phyloP scores from a whole-genome alignment of 2,329 filamentous ascomycete genomes.

The Cytospora paraplurivora region DNA sequence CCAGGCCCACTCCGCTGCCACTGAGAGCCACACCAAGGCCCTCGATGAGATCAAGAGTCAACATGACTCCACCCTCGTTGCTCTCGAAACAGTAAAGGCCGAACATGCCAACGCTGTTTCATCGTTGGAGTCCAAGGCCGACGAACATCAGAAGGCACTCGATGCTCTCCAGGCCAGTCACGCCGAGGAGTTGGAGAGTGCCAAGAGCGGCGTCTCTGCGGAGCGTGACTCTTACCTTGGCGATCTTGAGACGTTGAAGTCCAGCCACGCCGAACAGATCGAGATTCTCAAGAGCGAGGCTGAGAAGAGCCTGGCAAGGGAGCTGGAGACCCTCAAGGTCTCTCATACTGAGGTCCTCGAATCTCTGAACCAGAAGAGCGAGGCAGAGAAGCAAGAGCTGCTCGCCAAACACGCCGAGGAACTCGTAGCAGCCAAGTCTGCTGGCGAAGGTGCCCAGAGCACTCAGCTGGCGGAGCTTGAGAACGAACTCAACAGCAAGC shows the following conservation, averaged over 20 bases:
- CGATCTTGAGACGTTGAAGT: slow-evolving; percentile 57
- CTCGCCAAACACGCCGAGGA: slow-evolving; percentile 39
- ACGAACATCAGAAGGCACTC: slow-evolving; percentile 55
- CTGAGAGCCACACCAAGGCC: slow-evolving; percentile 45
- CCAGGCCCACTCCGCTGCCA: slow-evolving; percentile 38
- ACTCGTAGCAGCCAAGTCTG: slow-evolving; percentile 34
- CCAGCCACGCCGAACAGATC: slow-evolving; percentile 54
- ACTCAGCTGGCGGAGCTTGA: slow-evolving; percentile 32
- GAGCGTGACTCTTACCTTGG: slow-evolving; percentile 51
- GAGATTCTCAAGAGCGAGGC: slow-evolving; percentile 48
- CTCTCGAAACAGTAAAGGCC: slow-evolving; percentile 47
- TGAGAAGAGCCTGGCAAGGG: slow-evolving; percentile 42
- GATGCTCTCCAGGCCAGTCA: slow-evolving; percentile 59
- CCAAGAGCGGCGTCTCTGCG: slow-evolving; percentile 54
- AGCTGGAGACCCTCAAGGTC: slow-evolving; percentile 47
- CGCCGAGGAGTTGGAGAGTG: slow-evolving; percentile 59
- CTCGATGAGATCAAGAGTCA: slow-evolving; percentile 48
- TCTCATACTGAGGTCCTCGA: slow-evolving; percentile 48
- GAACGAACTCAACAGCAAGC: slow-evolving; percentile 33
- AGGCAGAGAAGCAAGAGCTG: slow-evolving; percentile 43
- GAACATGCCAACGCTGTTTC: slow-evolving; percentile 48
- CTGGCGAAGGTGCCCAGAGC: slow-evolving; percentile 33
- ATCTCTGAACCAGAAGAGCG: slow-evolving; percentile 45
- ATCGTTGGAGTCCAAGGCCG: slow-evolving; percentile 53
- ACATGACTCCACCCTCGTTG: slow-evolving; percentile 47